A percentile compares a stretch with the other conserved stretches of the same genome.
These are phyloP conservation scores for Irpex sp. DNA, from an alignment of 1,284 basidiomycete genomes.

Conservation along the genomic window DNA sequence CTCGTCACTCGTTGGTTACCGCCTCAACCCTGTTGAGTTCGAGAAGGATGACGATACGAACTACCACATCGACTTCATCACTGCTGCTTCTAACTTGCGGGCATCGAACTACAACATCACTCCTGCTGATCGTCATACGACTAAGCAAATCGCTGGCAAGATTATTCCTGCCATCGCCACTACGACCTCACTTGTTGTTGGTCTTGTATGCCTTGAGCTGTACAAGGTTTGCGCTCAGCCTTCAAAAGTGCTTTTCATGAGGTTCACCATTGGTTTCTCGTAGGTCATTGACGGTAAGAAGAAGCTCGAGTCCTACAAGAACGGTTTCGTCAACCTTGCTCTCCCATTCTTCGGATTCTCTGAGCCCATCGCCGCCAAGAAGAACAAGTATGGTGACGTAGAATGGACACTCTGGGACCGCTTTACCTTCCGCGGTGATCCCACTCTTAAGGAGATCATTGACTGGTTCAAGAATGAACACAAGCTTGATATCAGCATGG, in stretches of 20 bases:
- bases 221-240: conserved; percentile 68
- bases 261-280: background rate
- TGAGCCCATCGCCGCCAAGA: conserved; percentile 91
- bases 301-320: conserved; percentile 94
- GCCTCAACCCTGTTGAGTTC: conserved; percentile 92
- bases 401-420: conserved; percentile 99
- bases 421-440: conserved; percentile 89
- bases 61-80: conserved; percentile 99
- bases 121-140: conserved; percentile 86
- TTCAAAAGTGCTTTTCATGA: background rate
- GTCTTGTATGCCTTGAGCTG: conserved; percentile 93
- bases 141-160: conserved; percentile 99
- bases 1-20: conserved; percentile 90
- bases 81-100: conserved; percentile 94
- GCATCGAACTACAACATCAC: conserved; percentile 94
- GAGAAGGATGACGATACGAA: conserved; percentile 99
- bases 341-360: conserved; percentile 99
- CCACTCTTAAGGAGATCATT: conserved; percentile 84
- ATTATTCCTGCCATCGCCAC: conserved; percentile 99
- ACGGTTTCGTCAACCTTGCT: conserved; percentile 97
- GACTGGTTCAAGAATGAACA: conserved; percentile 83
- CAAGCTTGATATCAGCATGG: conserved; percentile 90
- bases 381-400: conserved; percentile 80
- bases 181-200: conserved; percentile 93
- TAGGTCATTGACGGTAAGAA: conserved; percentile 94